Base-by-base conservation (phyloP, 1,284 basidiomycete species). In the Leccinum huronense region DNA sequence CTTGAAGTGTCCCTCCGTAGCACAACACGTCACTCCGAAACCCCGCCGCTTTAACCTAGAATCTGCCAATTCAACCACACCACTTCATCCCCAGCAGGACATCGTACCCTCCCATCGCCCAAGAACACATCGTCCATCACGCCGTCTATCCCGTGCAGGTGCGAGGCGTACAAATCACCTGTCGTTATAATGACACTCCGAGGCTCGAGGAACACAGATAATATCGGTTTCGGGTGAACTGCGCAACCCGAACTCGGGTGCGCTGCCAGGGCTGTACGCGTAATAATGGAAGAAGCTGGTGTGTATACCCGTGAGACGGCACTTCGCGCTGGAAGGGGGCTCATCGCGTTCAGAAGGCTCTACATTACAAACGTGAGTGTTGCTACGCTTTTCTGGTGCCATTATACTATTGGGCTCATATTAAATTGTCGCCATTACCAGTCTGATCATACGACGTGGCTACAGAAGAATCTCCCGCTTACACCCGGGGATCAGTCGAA, bases 131-230 rank as follows among this genome's bases (percentile, higher is more conserved):
- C 90, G 64, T 81, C 79, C 27, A 75, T 75, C 31, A 81, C 71
- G 14, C 79, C 82, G 59, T 86, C 80, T 68, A 93, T 94, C 0
- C 90, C 91, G 71, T 95, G 94, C 60, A 95, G 78, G 71, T 90
- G 85, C 1, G 82, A 78, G 0, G 80, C 79, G 75, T 95, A 96
- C 66, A 94, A 80, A 13, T 80, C 76, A 1, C 81, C 82, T 6
- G 82, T 85, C n/a, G 93, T 89, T 67, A 96, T 85, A 63, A 96
- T 80, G 30, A 93, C 83, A 67, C 91, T 94, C 59, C 94, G 86
- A 45, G 90, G 90, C 71, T 95, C 90, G 64, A 96, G 81, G 19
- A 95, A 80, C n/a, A 95, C 73, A 10, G 90, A 87, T 33, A 91
- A 78, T 23, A 89, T 77, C 1, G 94, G 93, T 2, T 72, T 79